Base-by-base conservation (phyloP, 1,139 yeast genomes). In the Candida glucosophila region DNA sequence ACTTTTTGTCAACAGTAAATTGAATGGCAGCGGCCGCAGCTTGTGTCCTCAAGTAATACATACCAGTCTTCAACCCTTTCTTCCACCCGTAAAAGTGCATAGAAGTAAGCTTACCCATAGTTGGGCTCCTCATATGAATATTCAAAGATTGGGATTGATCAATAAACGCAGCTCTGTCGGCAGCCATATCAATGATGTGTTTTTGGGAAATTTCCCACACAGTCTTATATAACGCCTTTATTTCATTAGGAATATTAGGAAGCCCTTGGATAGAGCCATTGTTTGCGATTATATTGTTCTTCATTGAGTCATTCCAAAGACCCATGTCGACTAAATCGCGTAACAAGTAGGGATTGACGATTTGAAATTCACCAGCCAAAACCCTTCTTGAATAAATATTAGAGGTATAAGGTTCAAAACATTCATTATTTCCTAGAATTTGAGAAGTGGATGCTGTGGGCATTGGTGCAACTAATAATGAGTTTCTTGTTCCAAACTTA, bases 11-110 rank as follows among this genome's bases (percentile, higher is more conserved):
- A 30, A 71, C 68, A 13, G 77, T 71, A 43, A 71, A 72, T 46
- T 72, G 77, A 43, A 72, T 72, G 26, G 77, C 77, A 37, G 74
- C 67, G 20, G 75, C 58, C 23, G 78, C 78, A 34, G 77, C 76
- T 49, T 72, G 77, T 4, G 78, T 71, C 51, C 97, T 73, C 50
- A 90, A 63, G 57, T 90, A 90, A 66, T 90, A 90, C 95, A 90
- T 88, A 34, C 98, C 98, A 4, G 98, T 90, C 68, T 90, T 90
- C 49, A 90, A 70, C 23, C 97, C 98, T 63, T 78, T 81, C 56
- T 79, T 79, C 97, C 97, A 90, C 23, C 95, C 95, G 52, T 88
- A 85, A 62, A 90, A 90, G 55, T 90, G 97, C 92, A 88, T 88
- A 44, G 88, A 73, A n/a, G 97, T 88, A 39, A 90, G 67, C 53